Evolutionary conservation across 805 yeast species (phyloP), one percentile per base, ranked within the genome.

Genomic region (Kodamaea kakaduensis): DNA sequence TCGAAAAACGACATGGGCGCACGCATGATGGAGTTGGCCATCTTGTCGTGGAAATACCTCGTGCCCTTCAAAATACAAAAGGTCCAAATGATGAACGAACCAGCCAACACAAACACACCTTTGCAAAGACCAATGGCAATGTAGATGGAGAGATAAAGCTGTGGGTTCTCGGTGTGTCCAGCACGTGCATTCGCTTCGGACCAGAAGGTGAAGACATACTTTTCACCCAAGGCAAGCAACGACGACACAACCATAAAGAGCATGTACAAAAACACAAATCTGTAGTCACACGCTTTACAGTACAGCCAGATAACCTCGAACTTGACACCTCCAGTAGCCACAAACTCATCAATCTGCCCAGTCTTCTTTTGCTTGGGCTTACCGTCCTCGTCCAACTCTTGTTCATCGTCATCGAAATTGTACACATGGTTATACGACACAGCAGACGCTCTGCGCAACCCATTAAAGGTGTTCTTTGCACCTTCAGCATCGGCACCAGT

Each of bases 1-100:
- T 81, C 86, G 52, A 80, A 81, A 48, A 77, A 80, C 3, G 69
- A 61, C 81, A 81, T 77, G 30, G 86, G 85, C 1, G 83, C 67
- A 32, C 69, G 56, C 36, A 80, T 40, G 21, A 81, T 74, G 1
- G 79, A 50, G 4, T 42, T 36, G 0, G 78, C 77, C 83, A 81
- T 76, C 17, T 58, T 56, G 43, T 72, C 72, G 50, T 81, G 87
- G 33, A 81, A 53, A 10, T 54, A 58, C 23, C 61, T 67, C 0
- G 85, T 71, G 1, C 79, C 86, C 40, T 68, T 69, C 10, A 81
- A 62, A 5, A 82, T 69, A 47, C 81, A 70, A 41, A 55, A 71
- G 15, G 72, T 53, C 68, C 76, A 70, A 60, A 79, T 54, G 3
- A 73, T 54, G 20, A 74, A 48, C 2, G 74, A 65, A 42, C 75